Conservation (phyloP, 805 yeast species). For the Saccharomycopsis fermentans region DNA sequence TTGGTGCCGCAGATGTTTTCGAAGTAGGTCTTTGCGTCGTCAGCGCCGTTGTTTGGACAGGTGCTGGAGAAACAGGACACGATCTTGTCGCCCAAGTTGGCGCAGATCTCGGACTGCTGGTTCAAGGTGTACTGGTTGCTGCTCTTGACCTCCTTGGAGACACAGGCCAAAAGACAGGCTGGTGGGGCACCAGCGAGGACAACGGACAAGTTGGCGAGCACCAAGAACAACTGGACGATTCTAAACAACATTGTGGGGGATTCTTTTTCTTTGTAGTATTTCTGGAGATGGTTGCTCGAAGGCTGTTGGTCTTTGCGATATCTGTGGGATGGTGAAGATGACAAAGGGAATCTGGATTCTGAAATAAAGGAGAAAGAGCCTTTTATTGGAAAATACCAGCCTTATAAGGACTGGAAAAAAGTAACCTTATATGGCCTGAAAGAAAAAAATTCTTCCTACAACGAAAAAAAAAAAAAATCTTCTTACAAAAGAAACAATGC, state of each 20-base stretch:
- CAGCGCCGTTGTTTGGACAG: constrained; percentile 59
- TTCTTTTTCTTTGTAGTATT: too few relatives aligned
- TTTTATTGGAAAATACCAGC: neutral
- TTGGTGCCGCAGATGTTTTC: constrained; percentile 40
- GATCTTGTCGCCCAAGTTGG: constrained; percentile 41
- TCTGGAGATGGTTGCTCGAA: too few relatives aligned
- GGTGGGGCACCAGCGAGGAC: constrained; percentile 62
- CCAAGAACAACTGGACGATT: neutral
- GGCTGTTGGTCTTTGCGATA: too few relatives aligned
- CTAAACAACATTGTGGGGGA: neutral
- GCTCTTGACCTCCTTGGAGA: constrained; percentile 50
- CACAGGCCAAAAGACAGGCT: constrained; percentile 87
- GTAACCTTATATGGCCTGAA: neutral
- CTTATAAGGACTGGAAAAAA: too few relatives aligned
- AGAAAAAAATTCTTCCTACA: neutral
- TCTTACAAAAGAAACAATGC: neutral
- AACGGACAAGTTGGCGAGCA: neutral
- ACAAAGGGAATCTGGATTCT: too few relatives aligned
- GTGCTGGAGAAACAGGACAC: constrained; percentile 51
- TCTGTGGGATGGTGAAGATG: too few relatives aligned
- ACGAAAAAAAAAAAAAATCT: neutral
- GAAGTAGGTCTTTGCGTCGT: constrained; percentile 51
- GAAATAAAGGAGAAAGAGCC: neutral
- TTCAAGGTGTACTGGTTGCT: constrained; percentile 13
- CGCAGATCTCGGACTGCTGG: constrained; percentile 31